Evolutionary conservation across 257 asterid species (phyloP).

Genomic region (Avicennia marina): DNA sequence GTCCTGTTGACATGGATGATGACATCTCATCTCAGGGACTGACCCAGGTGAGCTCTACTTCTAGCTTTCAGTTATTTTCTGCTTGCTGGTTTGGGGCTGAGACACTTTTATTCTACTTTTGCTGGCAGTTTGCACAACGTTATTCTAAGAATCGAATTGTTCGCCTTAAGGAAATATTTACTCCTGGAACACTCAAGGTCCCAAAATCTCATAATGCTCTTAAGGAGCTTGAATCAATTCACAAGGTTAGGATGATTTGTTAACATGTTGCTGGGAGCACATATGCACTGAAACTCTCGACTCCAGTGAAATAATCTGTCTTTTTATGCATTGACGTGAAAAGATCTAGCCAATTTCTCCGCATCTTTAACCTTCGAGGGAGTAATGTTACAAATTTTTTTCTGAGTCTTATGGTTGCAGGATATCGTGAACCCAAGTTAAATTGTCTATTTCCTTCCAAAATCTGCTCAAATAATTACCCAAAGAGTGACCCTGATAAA

Average conservation of each 20-base stretch:
- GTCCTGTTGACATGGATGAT: slow-evolving; percentile 87
- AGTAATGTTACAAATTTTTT: not conserved
- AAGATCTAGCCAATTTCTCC: not conserved
- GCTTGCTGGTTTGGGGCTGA: slow-evolving; percentile 1
- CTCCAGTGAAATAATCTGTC: too few relatives aligned
- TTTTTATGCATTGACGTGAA: too few relatives aligned
- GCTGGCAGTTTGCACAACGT: slow-evolving; percentile 70
- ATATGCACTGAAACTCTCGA: not conserved
- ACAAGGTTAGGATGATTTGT: slow-evolving; percentile 55
- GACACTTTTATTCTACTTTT: slow-evolving; percentile 11
- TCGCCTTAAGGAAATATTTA: slow-evolving; percentile 82
- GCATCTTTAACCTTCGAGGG: not conserved
- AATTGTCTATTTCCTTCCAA: too few relatives aligned
- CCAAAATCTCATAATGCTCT: slow-evolving; percentile 72
- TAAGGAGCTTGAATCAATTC: slow-evolving; percentile 95
- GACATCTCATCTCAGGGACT: slow-evolving; percentile 90
- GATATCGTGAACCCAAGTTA: too few relatives aligned
- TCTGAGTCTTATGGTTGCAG: too few relatives aligned
- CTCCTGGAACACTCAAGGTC: slow-evolving; percentile 71
- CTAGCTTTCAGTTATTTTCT: slow-evolving; percentile 8
- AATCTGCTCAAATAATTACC: too few relatives aligned
- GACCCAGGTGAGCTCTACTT: slow-evolving; percentile 54
- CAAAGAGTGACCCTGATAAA: too few relatives aligned
- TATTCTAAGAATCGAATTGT: slow-evolving; percentile 62
- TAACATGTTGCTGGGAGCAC: not conserved